These are phyloP conservation scores for Hordeum pubiflorum DNA, from an alignment of 202 grass and related monocot genomes.

Conservation along the genomic window DNA sequence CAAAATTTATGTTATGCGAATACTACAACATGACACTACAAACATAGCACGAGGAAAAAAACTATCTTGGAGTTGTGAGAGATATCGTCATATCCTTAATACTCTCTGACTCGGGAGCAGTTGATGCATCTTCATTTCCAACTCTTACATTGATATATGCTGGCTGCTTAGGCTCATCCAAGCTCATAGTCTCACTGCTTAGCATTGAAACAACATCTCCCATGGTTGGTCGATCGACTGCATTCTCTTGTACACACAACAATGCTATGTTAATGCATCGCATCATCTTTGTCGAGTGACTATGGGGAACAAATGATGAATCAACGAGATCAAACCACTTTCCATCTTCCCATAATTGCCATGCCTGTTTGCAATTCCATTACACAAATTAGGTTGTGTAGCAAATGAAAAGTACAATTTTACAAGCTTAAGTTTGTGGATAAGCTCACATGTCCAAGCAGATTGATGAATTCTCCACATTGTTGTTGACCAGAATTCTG, in stretches of 20 bases:
- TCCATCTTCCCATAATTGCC: conserved; percentile 2
- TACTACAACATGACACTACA: neutral
- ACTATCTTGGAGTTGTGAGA: neutral
- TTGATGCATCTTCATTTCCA: neutral
- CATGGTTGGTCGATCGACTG: conserved; percentile 34
- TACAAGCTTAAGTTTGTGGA: neutral
- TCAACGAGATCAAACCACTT: conserved; percentile 44
- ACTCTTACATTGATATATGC: conserved; percentile 21
- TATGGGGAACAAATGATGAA: conserved; percentile 26
- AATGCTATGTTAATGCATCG: conserved; percentile 2
- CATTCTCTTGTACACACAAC: conserved; percentile 14
- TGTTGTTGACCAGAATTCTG: conserved; percentile 19
- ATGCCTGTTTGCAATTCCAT: conserved; percentile 25
- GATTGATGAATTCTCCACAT: conserved; percentile 7
- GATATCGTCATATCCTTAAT: neutral
- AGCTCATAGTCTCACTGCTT: conserved; percentile 20
- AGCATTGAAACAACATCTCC: conserved; percentile 49
- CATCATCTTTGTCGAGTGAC: neutral
- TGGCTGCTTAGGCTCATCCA: conserved; percentile 42
- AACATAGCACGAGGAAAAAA: neutral
- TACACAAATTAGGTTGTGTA: neutral
- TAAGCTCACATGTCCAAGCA: conserved; percentile 22
- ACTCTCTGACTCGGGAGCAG: neutral
- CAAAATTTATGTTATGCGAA: neutral
- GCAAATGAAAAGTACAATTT: neutral